Conservation (phyloP, 2,329 filamentous ascomycete species). For the Sclerotinia borealis region DNA sequence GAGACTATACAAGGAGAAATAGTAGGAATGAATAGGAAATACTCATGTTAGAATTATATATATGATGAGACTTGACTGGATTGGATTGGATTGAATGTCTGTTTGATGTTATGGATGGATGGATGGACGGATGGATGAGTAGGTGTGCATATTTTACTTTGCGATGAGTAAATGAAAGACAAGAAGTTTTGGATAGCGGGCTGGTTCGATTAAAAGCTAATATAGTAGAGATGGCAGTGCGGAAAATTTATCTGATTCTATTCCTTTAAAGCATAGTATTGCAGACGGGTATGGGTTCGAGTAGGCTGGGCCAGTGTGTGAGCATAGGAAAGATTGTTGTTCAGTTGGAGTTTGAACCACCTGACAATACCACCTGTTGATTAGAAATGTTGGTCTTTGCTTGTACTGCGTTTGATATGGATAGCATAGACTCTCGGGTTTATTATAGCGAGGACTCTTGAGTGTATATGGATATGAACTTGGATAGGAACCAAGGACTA, state of each 20-base stretch:
- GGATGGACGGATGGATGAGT: no score
- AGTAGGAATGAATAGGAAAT: no score
- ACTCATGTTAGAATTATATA: no score
- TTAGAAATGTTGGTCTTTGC: slow-evolving; percentile 13
- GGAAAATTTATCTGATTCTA: slow-evolving; percentile 14
- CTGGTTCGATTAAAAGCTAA: slow-evolving; percentile 8
- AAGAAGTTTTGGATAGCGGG: slow-evolving; percentile 7
- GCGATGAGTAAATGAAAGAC: no score
- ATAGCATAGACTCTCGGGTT: slow-evolving; percentile 1
- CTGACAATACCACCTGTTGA: no score
- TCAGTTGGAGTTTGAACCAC: slow-evolving; percentile 2
- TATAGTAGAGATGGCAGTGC: slow-evolving; percentile 11
- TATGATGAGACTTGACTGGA: no score
- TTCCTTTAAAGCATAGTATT: slow-evolving; percentile 11
- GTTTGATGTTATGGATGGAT: no score
- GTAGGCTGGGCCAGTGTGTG: slow-evolving; percentile 6
- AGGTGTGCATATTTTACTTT: slow-evolving; percentile 14
- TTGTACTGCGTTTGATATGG: slow-evolving; percentile 14
- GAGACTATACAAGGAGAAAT: no score
- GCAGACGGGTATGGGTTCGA: slow-evolving; percentile 3
- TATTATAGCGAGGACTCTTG: not conserved
- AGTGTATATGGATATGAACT: not conserved
- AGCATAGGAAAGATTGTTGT: slow-evolving; percentile 7
- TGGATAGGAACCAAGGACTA: not conserved
- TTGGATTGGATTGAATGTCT: no score